Conservation (phyloP, 441 rosid species). For the Eruca vesicaria region DNA sequence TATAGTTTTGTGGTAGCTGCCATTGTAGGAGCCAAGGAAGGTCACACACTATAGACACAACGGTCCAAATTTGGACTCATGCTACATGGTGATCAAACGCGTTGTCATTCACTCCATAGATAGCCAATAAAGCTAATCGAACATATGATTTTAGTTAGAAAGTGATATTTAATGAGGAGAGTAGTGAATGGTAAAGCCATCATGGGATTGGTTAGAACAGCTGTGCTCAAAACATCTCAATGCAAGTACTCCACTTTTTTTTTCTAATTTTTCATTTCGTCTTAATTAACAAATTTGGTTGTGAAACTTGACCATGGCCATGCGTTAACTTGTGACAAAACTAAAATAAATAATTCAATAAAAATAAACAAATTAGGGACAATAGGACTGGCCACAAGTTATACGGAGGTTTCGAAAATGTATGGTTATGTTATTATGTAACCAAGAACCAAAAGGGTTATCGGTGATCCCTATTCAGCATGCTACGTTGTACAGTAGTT, state of each 20-base stretch:
- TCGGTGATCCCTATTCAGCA: conserved; percentile 38
- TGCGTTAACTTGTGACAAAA: too few species aligned
- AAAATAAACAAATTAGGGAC: conserved; percentile 35
- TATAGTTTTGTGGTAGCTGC: conserved; percentile 67
- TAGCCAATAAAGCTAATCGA: background rate
- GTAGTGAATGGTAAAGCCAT: conserved; percentile 71
- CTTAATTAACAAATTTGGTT: too few species aligned
- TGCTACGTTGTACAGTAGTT: conserved; percentile 38
- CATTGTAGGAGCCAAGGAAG: conserved; percentile 72
- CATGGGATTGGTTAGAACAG: conserved; percentile 75
- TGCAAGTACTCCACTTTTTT: conserved; percentile 47
- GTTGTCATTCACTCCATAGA: background rate
- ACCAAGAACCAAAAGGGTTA: conserved; percentile 45
- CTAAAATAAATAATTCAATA: background rate
- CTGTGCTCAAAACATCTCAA: conserved; percentile 77
- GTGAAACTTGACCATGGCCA: background rate
- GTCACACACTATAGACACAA: too few species aligned
- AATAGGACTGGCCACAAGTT: conserved; percentile 43
- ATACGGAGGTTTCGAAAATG: conserved; percentile 57
- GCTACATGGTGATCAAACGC: conserved; percentile 48
- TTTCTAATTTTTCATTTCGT: too few species aligned
- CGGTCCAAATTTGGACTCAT: conserved; percentile 52
- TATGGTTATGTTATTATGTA: conserved; percentile 53
- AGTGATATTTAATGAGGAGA: conserved; percentile 40
- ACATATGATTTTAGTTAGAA: background rate